Percentiles rank a stretch among this genome's conserved stretches.
phyloP scores from a whole-genome alignment of 345 rosid species.

The Sisymbrium irio region DNA sequence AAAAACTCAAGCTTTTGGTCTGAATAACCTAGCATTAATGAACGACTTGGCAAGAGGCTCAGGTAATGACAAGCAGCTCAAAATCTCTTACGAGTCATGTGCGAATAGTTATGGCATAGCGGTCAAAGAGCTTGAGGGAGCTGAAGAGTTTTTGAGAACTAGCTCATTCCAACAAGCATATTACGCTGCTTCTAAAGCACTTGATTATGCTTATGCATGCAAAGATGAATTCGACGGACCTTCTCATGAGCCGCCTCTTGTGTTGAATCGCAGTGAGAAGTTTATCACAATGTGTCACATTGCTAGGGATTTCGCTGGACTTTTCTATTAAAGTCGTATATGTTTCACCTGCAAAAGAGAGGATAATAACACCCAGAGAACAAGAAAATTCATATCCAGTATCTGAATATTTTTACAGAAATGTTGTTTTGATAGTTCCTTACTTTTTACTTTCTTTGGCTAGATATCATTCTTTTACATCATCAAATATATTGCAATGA shows the following conservation, averaged over 20 bases:
- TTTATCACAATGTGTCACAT: slow-evolving; percentile 15
- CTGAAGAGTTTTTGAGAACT: background rate
- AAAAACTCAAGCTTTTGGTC: slow-evolving; percentile 9
- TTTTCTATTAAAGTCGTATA: background rate
- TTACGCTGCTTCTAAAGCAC: background rate
- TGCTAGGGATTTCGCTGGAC: background rate
- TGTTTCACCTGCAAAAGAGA: background rate
- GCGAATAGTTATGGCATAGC: background rate
- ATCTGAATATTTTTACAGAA: no score
- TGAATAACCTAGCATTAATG: background rate
- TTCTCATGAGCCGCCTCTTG: slow-evolving; percentile 16
- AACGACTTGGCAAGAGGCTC: background rate
- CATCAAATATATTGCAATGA: no score
- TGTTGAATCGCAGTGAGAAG: background rate
- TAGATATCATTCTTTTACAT: no score
- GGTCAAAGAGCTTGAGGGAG: slow-evolving; percentile 4
- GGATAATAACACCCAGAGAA: background rate
- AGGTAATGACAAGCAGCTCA: background rate
- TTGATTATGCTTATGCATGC: slow-evolving; percentile 6
- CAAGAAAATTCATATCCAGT: background rate
- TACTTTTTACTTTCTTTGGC: no score
- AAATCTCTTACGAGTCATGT: slow-evolving; percentile 10
- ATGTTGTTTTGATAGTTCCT: no score
- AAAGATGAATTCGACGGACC: slow-evolving; percentile 19
- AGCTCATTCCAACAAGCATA: slow-evolving; percentile 1